These are phyloP conservation scores for Zygosaccharomyces bailii DNA, from an alignment of 805 yeast genomes.

Conservation along the genomic window DNA sequence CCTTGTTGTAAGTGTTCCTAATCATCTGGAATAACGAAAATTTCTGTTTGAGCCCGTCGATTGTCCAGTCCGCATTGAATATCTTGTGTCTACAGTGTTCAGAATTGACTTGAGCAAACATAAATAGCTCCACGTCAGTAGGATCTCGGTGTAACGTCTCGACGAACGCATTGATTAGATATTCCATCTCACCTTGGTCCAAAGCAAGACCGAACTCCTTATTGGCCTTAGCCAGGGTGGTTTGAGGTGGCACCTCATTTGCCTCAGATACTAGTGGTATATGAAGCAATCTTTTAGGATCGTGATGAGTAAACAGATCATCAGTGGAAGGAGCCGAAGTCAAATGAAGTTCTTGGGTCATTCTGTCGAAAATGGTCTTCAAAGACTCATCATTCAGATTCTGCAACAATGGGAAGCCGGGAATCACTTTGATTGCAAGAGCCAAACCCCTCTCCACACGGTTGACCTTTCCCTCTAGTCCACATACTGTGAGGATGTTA, in stretches of 20 bases:
- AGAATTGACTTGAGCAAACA: slow-evolving; percentile 99
- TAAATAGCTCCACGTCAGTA: slow-evolving; percentile 94
- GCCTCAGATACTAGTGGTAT: slow-evolving; percentile 56
- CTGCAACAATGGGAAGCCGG: slow-evolving; percentile 63
- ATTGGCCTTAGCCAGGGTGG: slow-evolving; percentile 71
- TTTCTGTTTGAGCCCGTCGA: slow-evolving; percentile 75
- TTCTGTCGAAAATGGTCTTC: slow-evolving; percentile 80
- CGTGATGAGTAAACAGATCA: slow-evolving; percentile 73
- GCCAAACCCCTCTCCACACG: slow-evolving; percentile 91
- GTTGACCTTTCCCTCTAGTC: slow-evolving; percentile 63
- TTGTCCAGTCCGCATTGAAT: slow-evolving; percentile 97
- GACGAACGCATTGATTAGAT: slow-evolving; percentile 78
- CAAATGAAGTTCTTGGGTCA: slow-evolving; percentile 77
- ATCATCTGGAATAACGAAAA: slow-evolving; percentile 88
- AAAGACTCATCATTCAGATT: slow-evolving; percentile 54
- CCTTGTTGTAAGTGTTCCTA: slow-evolving; percentile 80
- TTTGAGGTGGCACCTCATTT: slow-evolving; percentile 35
- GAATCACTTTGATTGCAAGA: slow-evolving; percentile 63
- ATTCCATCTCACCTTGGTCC: slow-evolving; percentile 89
- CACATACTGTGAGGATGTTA: slow-evolving; percentile 86
- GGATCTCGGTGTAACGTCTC: slow-evolving; percentile 79
- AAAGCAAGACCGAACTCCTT: slow-evolving; percentile 86
- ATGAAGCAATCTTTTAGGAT: slow-evolving; percentile 77
- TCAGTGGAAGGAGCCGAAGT: slow-evolving; percentile 59
- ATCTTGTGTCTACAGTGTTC: slow-evolving; percentile 99